Conservation (phyloP, 2,329 filamentous ascomycete species). For the Golovinomyces cichoracearum region DNA sequence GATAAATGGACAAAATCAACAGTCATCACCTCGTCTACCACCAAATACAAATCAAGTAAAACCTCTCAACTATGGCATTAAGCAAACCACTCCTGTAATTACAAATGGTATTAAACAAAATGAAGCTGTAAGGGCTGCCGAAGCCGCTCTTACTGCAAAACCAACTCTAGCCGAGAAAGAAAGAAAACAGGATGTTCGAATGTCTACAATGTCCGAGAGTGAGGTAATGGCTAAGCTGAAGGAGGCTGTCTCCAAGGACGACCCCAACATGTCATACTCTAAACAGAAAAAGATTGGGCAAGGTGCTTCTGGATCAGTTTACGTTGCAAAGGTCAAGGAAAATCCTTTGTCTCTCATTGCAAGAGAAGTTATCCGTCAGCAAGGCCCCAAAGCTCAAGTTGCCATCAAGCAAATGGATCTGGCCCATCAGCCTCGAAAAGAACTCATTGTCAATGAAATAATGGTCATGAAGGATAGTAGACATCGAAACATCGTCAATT, state of each 20-base stretch:
- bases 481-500: constrained; percentile 97
- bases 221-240: constrained; percentile 93
- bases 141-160: constrained; percentile 69
- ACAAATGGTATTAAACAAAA: constrained; percentile 18
- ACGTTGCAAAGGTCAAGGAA: constrained; percentile 87
- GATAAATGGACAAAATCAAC: constrained; percentile 20
- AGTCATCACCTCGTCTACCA: constrained; percentile 25
- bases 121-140: constrained; percentile 66
- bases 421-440: constrained; percentile 86
- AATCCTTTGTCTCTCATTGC: constrained; percentile 59
- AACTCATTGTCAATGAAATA: constrained; percentile 97
- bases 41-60: constrained; percentile 33
- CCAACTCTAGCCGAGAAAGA: constrained; percentile 31
- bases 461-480: constrained; percentile 99
- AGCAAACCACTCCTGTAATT: constrained; percentile 17
- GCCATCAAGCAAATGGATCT: constrained; percentile 99
- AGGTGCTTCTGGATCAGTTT: constrained; percentile 90
- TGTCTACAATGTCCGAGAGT: constrained; percentile 93
- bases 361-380: constrained; percentile 48
- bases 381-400: constrained; percentile 65
- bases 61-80: constrained; percentile 51
- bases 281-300: constrained; percentile 99
- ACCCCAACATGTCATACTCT: constrained; percentile 82
- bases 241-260: constrained; percentile 84
- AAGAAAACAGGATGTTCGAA: constrained; percentile 75